Percentiles rank a stretch among this genome's conserved stretches.
Conservation (phyloP, 2,329 filamentous ascomycete genomes). For the Neonectria magnoliae region DNA sequence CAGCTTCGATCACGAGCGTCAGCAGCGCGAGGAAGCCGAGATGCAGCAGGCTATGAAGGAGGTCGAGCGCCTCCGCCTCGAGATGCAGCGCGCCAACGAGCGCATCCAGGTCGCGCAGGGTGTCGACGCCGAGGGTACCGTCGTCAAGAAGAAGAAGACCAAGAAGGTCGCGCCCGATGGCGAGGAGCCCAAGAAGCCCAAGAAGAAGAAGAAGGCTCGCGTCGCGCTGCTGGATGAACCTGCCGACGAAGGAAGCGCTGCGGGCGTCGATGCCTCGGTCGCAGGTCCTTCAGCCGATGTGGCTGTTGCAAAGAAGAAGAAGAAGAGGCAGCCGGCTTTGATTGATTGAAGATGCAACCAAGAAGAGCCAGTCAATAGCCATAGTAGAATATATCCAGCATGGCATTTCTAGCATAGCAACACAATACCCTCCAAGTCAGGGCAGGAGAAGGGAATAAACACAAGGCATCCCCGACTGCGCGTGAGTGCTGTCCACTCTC, state of each 20-base stretch:
- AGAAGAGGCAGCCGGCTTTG: slow-evolving; percentile 49
- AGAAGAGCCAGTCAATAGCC: not conserved
- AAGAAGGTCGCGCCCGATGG: slow-evolving; percentile 54
- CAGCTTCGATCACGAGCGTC: slow-evolving; percentile 69
- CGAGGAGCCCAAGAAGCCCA: slow-evolving; percentile 44
- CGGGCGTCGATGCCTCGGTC: slow-evolving; percentile 29
- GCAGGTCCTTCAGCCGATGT: slow-evolving; percentile 33
- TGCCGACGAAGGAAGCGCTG: slow-evolving; percentile 33
- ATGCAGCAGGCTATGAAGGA: slow-evolving; percentile 90
- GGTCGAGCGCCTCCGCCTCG: slow-evolving; percentile 84
- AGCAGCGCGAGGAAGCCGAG: slow-evolving; percentile 82
- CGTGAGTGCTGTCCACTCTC: too few species aligned
- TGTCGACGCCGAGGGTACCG: slow-evolving; percentile 71
- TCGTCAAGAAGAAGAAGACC: slow-evolving; percentile 70
- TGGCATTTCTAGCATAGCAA: slow-evolving; percentile 13
- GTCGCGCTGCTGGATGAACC: slow-evolving; percentile 26
- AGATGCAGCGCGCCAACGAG: slow-evolving; percentile 88
- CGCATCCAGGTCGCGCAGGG: slow-evolving; percentile 76
- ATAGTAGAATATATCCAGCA: not conserved
- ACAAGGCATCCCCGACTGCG: slow-evolving; percentile 9
- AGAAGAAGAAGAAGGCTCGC: slow-evolving; percentile 48
- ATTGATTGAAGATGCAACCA: slow-evolving; percentile 43
- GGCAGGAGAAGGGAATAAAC: slow-evolving; percentile 27
- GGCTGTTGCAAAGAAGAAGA: slow-evolving; percentile 60
- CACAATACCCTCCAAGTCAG: not conserved